Percentiles rank a stretch among this genome's conserved stretches.
phyloP scores from a whole-genome alignment of 2,329 filamentous ascomycete species.

The Talaromyces rugulosus region DNA sequence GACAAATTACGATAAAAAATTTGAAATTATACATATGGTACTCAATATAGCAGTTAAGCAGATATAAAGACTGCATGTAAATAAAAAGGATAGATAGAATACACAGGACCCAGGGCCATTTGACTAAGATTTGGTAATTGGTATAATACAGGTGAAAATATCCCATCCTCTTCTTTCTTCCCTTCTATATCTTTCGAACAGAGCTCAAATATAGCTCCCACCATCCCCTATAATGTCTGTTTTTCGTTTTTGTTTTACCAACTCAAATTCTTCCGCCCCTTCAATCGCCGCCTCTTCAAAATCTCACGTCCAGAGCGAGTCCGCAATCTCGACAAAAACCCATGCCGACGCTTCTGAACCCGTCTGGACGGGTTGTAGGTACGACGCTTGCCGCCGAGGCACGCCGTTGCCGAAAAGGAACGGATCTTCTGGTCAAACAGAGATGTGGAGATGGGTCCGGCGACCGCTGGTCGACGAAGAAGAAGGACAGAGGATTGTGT shows the following conservation, averaged over 20 bases:
- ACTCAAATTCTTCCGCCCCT: conserved; percentile 50
- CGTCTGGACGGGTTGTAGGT: conserved; percentile 58
- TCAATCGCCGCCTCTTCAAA: conserved; percentile 51
- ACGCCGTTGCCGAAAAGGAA: conserved; percentile 42
- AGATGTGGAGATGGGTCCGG: conserved; percentile 7
- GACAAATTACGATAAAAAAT: not conserved
- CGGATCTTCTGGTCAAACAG: conserved; percentile 30
- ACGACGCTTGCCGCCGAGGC: conserved; percentile 42
- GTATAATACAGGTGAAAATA: not conserved
- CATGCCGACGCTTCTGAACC: conserved; percentile 59
- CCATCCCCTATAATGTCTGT: not conserved
- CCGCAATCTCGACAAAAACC: conserved; percentile 53
- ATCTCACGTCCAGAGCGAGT: conserved; percentile 52
- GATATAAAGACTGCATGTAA: too few species aligned
- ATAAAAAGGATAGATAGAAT: not conserved
- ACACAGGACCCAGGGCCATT: not conserved
- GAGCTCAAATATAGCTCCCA: not conserved
- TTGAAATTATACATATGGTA: too few species aligned
- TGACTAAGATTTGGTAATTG: not conserved
- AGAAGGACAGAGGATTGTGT: conserved; percentile 31
- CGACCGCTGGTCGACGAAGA: conserved; percentile 3
- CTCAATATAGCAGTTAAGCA: too few species aligned
- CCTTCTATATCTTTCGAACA: not conserved
- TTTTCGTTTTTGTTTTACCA: conserved; percentile 36
- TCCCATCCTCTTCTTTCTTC: not conserved